A percentile compares a stretch with the other conserved stretches of the same genome.
These are phyloP conservation scores for Cystofilobasidium ferigula DNA, from an alignment of 768 basidiomycete species.

Conservation along the genomic window DNA sequence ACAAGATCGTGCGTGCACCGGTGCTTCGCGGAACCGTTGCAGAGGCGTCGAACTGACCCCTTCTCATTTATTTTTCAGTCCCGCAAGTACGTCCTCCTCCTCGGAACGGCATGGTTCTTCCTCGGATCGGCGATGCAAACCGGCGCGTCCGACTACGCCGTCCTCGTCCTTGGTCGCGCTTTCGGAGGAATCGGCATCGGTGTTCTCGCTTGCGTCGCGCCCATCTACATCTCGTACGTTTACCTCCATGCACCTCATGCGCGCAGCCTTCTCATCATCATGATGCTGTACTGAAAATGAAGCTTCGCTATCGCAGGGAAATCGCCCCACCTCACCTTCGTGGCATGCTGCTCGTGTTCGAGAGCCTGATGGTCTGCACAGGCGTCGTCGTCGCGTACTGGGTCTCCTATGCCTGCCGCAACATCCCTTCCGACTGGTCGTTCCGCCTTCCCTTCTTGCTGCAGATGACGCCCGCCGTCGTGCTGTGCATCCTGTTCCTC, in stretches of 20 bases:
- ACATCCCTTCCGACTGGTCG: slow-evolving; percentile 11
- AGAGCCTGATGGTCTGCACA: not conserved
- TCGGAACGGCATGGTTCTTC: not conserved
- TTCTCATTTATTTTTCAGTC: no score
- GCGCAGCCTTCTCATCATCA: no score
- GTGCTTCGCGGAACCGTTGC: no score
- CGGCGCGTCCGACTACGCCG: not conserved
- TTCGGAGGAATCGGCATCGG: slow-evolving; percentile 8
- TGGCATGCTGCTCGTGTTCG: not conserved
- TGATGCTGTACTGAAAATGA: not conserved
- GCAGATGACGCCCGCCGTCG: slow-evolving; percentile 5
- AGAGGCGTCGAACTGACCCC: no score
- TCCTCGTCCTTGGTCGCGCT: not conserved
- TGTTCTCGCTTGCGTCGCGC: not conserved
- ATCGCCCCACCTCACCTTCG: slow-evolving; percentile 9
- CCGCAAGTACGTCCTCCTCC: not conserved
- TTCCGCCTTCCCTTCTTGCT: slow-evolving; percentile 8
- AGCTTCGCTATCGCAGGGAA: not conserved
- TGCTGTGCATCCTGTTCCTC: not conserved
- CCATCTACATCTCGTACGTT: slow-evolving; percentile 6
- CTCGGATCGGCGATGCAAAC: slow-evolving; percentile 8
- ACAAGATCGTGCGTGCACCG: no score
- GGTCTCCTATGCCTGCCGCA: not conserved
- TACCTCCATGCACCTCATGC: no score
- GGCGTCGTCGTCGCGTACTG: slow-evolving; percentile 2